Evolutionary conservation across 139 green algal species (phyloP).

Genomic region (Limnomonas spitsbergensis): DNA sequence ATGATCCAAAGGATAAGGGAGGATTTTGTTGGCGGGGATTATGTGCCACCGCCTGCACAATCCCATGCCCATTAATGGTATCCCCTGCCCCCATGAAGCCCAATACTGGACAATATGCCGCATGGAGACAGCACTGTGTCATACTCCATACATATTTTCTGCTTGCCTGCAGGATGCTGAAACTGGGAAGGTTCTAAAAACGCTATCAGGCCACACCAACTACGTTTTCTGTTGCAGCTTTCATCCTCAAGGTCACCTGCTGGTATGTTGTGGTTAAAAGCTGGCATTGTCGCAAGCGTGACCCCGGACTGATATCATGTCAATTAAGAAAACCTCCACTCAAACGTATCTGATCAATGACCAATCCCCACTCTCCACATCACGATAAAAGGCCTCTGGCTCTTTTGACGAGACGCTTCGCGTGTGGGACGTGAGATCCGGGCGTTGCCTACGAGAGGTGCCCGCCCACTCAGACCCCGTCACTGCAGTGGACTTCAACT

Average conservation of each 20-base stretch:
- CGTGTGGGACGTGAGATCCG: conserved; percentile 79
- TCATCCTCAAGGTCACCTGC: conserved; percentile 65
- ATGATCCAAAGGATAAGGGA: too few relatives aligned
- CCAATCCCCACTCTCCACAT: not conserved
- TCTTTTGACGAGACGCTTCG: conserved; percentile 89
- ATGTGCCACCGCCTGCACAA: too few relatives aligned
- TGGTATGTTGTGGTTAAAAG: too few relatives aligned
- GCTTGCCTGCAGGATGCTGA: conserved; percentile 73
- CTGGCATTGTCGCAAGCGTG: too few relatives aligned
- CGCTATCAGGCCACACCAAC: conserved; percentile 77
- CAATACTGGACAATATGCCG: too few relatives aligned
- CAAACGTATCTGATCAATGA: not conserved
- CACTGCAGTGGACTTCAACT: conserved; percentile 71
- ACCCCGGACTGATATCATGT: too few relatives aligned
- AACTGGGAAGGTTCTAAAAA: conserved; percentile 52
- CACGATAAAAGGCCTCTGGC: conserved; percentile 62
- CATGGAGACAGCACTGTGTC: too few relatives aligned
- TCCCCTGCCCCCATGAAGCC: too few relatives aligned
- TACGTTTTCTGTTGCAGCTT: conserved; percentile 85
- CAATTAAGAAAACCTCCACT: too few relatives aligned
- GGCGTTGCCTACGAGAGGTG: conserved; percentile 61
- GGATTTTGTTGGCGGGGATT: too few relatives aligned
- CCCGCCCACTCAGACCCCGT: conserved; percentile 91
- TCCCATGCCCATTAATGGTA: too few relatives aligned
- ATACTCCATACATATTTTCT: too few relatives aligned